These are phyloP conservation scores for Penicillium coprophilum DNA, from an alignment of 495 filamentous ascomycete genomes.

Conservation along the genomic window DNA sequence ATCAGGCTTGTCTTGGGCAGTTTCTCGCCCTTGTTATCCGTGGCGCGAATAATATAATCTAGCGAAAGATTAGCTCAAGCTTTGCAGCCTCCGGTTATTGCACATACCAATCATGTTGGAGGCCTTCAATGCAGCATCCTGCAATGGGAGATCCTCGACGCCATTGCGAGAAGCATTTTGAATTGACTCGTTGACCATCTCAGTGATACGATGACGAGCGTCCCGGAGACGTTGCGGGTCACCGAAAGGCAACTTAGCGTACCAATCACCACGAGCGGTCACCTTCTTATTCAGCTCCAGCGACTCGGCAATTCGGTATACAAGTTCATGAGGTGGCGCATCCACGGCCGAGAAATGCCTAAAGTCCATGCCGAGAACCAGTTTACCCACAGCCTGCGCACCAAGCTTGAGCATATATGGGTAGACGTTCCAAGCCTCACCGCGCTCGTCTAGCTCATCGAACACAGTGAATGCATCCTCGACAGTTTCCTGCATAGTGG, in stretches of 20 bases:
- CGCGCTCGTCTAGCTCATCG: conserved; percentile 49
- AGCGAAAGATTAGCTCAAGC: not conserved
- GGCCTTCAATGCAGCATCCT: conserved; percentile 52
- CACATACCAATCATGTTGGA: conserved; percentile 44
- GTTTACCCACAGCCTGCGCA: conserved; percentile 51
- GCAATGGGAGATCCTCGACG: conserved; percentile 44
- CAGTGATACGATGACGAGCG: conserved; percentile 26
- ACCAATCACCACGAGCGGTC: conserved; percentile 50
- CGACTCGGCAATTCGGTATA: conserved; percentile 39
- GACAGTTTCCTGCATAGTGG: conserved; percentile 51
- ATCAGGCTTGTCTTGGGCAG: conserved; percentile 42
- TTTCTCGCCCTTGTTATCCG: conserved; percentile 53
- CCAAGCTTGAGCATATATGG: conserved; percentile 60
- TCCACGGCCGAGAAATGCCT: conserved; percentile 49
- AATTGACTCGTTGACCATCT: conserved; percentile 42
- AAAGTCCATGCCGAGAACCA: conserved; percentile 52
- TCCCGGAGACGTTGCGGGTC: conserved; percentile 41
- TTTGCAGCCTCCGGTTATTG: not conserved
- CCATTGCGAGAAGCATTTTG: conserved; percentile 28
- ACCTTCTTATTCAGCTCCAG: conserved; percentile 56
- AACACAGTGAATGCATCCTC: conserved; percentile 50
- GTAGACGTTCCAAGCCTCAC: conserved; percentile 57
- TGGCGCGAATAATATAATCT: conserved; percentile 50
- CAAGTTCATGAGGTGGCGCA: conserved; percentile 42
- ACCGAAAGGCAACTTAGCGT: conserved; percentile 51